These are phyloP conservation scores for Pythium biforme DNA, from an alignment of 352 stramenopile species.

Conservation along the genomic window DNA sequence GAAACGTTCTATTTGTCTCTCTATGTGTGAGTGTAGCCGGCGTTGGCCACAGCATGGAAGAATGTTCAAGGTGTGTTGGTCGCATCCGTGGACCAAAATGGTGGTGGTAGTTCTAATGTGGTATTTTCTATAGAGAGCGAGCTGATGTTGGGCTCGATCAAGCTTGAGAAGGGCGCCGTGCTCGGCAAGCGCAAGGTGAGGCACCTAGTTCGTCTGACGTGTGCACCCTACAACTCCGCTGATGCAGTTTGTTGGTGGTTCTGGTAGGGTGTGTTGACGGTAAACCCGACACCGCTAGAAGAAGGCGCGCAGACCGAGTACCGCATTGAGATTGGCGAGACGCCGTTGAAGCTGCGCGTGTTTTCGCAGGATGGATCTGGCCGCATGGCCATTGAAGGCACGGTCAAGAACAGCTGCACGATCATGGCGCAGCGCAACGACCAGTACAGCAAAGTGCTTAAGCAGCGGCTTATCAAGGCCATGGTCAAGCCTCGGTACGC, in stretches of 20 bases:
- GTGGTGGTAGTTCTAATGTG: background rate
- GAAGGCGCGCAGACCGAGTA: slow-evolving; percentile 83
- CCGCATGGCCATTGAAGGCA: slow-evolving; percentile 86
- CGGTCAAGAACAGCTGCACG: slow-evolving; percentile 83
- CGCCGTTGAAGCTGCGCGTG: slow-evolving; percentile 78
- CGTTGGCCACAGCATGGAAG: slow-evolving; percentile 76
- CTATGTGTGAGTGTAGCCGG: slow-evolving; percentile 41
- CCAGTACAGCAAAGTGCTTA: slow-evolving; percentile 84
- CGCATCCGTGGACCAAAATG: no score
- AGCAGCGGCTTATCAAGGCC: slow-evolving; percentile 82
- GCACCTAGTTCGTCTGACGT: background rate
- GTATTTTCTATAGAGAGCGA: slow-evolving; percentile 61
- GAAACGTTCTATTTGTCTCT: slow-evolving; percentile 5
- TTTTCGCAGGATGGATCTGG: slow-evolving; percentile 84
- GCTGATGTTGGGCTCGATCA: slow-evolving; percentile 81
- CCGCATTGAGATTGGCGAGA: slow-evolving; percentile 74
- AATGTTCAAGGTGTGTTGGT: slow-evolving; percentile 61
- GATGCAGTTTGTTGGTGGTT: background rate
- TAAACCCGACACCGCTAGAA: slow-evolving; percentile 74
- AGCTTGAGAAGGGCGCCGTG: slow-evolving; percentile 73
- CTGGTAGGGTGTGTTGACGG: slow-evolving; percentile 63
- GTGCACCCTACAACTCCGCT: background rate
- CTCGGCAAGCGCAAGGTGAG: slow-evolving; percentile 64
- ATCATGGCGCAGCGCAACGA: slow-evolving; percentile 84
- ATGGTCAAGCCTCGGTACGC: slow-evolving; percentile 69